Evolutionary conservation across 768 basidiomycete genomes (phyloP).

Genomic region (Russula compacta): DNA sequence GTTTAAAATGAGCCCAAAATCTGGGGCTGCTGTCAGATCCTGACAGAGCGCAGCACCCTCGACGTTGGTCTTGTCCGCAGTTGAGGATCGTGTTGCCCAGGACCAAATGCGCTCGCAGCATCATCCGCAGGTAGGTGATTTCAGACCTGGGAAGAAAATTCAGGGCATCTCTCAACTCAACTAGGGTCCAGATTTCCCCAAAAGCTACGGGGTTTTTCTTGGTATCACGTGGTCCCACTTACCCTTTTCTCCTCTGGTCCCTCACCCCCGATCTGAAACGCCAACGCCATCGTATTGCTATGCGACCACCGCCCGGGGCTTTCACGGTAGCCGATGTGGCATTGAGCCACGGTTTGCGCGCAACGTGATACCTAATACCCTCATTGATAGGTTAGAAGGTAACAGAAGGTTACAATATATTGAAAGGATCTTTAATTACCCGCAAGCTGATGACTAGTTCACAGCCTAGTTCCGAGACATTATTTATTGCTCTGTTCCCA

Average conservation of each 20-base stretch:
- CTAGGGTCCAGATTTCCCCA: background rate
- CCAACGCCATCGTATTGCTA: constrained; percentile 7
- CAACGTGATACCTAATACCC: constrained; percentile 9
- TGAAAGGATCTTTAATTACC: background rate
- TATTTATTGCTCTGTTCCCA: background rate
- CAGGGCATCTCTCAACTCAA: background rate
- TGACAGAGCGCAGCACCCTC: background rate
- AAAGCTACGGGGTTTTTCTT: background rate
- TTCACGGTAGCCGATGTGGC: background rate
- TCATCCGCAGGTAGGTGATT: no score
- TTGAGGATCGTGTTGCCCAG: background rate
- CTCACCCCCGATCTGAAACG: constrained; percentile 1
- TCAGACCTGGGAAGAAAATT: background rate
- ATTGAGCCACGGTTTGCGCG: background rate
- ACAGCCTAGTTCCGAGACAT: background rate
- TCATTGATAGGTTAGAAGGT: background rate
- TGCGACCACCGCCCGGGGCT: constrained; percentile 1
- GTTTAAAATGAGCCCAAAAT: no score
- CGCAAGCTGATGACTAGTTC: background rate
- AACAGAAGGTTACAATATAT: constrained; percentile 1
- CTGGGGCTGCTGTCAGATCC: background rate
- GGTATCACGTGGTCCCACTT: background rate
- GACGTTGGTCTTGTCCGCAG: background rate
- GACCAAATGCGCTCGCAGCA: no score
- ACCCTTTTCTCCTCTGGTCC: background rate